phyloP scores from a whole-genome alignment of 2,329 filamentous ascomycete species.

The Fusarium caatingaense region DNA sequence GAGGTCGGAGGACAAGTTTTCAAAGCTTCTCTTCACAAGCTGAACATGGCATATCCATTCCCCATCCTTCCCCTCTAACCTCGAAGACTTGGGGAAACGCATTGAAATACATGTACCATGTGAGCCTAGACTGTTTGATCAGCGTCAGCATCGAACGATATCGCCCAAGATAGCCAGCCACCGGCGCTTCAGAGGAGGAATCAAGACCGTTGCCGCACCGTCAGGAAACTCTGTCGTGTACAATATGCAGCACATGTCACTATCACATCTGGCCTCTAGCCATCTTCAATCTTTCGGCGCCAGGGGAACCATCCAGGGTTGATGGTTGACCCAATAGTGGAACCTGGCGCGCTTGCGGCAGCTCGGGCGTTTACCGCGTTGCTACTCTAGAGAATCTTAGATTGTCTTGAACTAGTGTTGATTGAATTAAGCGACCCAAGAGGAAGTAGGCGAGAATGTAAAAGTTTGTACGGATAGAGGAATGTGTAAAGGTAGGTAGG shows the following conservation, averaged over 20 bases:
- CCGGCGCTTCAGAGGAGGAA: constrained; percentile 6
- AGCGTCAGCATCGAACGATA: constrained; percentile 7
- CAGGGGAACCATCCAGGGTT: constrained; percentile 3
- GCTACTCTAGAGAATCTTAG: neutral
- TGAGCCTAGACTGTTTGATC: neutral
- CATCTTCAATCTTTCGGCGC: neutral
- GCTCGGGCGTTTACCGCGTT: neutral
- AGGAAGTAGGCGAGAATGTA: neutral
- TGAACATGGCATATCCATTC: neutral
- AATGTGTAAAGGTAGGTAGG: no score
- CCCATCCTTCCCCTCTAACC: neutral
- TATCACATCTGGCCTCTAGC: constrained; percentile 13
- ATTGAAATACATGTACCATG: neutral
- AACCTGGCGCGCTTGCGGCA: no score
- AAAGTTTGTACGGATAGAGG: neutral
- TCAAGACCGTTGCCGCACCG: constrained; percentile 9
- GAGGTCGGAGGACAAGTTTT: no score
- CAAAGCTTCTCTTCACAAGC: no score
- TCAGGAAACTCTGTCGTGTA: neutral
- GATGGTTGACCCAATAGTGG: neutral
- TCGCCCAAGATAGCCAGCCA: neutral
- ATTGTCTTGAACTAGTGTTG: neutral
- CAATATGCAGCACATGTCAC: constrained; percentile 19
- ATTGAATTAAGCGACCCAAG: neutral
- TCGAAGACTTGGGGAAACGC: neutral